Evolutionary conservation across 2,329 filamentous ascomycete genomes (phyloP).

Genomic region (Byssochlamys sp.): DNA sequence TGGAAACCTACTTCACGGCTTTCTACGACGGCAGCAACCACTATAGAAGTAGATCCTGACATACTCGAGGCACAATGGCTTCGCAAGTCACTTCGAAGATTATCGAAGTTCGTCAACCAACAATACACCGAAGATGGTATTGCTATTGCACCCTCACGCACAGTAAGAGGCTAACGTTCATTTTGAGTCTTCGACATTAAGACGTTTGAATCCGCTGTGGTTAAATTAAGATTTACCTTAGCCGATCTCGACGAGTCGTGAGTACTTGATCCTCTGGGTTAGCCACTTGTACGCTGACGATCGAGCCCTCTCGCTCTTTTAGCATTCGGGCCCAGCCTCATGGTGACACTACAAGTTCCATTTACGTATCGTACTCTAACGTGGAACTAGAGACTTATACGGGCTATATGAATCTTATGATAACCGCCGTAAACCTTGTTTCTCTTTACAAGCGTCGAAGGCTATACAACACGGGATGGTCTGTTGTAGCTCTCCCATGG

Average conservation of each 20-base stretch:
- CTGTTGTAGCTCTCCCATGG: background rate
- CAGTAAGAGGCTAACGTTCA: background rate
- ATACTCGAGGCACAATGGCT: constrained; percentile 39
- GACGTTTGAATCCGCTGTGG: constrained; percentile 1
- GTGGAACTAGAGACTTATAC: constrained; percentile 6
- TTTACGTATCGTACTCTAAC: background rate
- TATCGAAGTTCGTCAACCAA: constrained; percentile 39
- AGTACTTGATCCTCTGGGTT: background rate
- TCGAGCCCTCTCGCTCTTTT: too few species aligned
- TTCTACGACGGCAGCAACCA: constrained; percentile 32
- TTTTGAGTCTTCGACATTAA: constrained; percentile 8
- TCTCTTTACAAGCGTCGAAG: constrained; percentile 5
- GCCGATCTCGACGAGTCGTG: constrained; percentile 11
- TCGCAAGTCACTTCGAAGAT: constrained; percentile 31
- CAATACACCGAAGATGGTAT: constrained; percentile 28
- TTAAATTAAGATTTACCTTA: constrained; percentile 9
- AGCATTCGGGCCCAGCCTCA: constrained; percentile 1
- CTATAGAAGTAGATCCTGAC: constrained; percentile 40
- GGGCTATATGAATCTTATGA: constrained; percentile 8
- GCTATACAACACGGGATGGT: constrained; percentile 9
- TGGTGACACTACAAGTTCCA: background rate
- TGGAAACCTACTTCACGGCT: constrained; percentile 28
- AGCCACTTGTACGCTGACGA: background rate
- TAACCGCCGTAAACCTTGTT: constrained; percentile 8
- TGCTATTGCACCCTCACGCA: constrained; percentile 1